A percentile compares a stretch with the other conserved stretches of the same genome.
phyloP scores from a whole-genome alignment of 805 yeast genomes.

The Teunomyces pallodes region DNA sequence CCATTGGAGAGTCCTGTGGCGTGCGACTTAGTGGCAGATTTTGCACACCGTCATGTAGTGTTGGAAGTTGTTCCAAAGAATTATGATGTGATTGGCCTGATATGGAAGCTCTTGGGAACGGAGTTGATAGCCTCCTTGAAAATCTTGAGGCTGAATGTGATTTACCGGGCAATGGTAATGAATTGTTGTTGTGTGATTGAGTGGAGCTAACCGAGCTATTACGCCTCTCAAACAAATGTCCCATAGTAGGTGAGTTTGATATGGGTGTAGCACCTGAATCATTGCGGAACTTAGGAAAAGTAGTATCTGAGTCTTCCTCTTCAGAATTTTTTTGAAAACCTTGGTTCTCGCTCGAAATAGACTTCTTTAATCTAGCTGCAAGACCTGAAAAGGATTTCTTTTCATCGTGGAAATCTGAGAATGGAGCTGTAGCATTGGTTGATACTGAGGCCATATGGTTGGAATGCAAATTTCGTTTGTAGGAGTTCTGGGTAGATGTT shows the following conservation, averaged over 20 bases:
- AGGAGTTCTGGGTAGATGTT: constrained; percentile 3
- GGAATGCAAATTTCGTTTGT: background rate
- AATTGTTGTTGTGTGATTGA: constrained; percentile 9
- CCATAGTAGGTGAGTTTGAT: constrained; percentile 3
- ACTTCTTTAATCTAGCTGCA: constrained; percentile 8
- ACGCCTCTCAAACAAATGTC: constrained; percentile 9
- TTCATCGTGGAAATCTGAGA: background rate
- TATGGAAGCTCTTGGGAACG: constrained; percentile 3
- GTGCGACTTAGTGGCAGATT: background rate
- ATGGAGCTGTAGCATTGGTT: background rate
- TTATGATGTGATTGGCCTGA: background rate
- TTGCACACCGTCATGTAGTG: background rate
- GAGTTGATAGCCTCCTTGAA: constrained; percentile 12
- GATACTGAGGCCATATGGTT: background rate
- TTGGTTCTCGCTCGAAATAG: background rate
- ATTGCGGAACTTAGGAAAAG: background rate
- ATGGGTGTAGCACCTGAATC: constrained; percentile 2
- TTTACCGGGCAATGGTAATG: background rate
- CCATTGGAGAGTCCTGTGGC: background rate
- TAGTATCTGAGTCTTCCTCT: background rate
- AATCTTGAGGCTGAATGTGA: constrained; percentile 9
- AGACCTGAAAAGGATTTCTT: constrained; percentile 10
- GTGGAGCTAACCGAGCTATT: constrained; percentile 19
- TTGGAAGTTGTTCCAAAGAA: background rate
- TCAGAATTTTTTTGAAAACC: background rate